These are phyloP conservation scores for Monosporascus sp. DNA, from an alignment of 2,329 filamentous ascomycete species.

Conservation along the genomic window DNA sequence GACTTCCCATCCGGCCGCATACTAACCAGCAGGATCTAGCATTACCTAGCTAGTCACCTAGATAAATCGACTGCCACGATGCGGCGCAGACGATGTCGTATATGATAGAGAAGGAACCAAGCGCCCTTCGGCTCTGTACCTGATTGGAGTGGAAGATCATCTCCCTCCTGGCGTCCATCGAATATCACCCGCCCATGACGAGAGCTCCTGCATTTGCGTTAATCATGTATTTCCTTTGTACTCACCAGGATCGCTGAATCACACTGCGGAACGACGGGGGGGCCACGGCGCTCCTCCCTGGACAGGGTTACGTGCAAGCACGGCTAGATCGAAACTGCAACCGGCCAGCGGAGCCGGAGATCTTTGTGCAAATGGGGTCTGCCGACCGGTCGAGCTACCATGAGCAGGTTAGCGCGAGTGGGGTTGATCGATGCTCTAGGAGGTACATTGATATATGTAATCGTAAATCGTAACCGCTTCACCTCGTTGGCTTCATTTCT, in stretches of 20 bases:
- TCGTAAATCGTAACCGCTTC: too few species aligned
- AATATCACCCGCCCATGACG: background rate
- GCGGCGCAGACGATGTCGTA: slow-evolving; percentile 26
- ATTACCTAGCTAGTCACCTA: slow-evolving; percentile 13
- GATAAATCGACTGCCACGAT: slow-evolving; percentile 15
- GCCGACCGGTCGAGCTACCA: slow-evolving; percentile 31
- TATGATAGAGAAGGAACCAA: slow-evolving; percentile 19
- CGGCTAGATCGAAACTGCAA: slow-evolving; percentile 32
- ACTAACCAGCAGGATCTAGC: slow-evolving; percentile 13
- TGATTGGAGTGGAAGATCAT: slow-evolving; percentile 18
- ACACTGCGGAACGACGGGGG: background rate
- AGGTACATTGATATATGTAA: too few species aligned
- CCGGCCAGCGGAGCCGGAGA: slow-evolving; percentile 28
- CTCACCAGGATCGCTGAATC: background rate
- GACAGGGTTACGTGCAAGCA: slow-evolving; percentile 11
- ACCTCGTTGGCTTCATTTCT: background rate
- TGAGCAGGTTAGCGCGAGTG: slow-evolving; percentile 27
- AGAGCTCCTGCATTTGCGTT: background rate
- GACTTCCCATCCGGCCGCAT: slow-evolving; percentile 13
- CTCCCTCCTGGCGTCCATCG: background rate
- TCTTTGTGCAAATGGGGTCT: slow-evolving; percentile 32
- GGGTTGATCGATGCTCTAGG: slow-evolving; percentile 7
- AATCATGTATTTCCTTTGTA: slow-evolving; percentile 4
- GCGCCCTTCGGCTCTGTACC: slow-evolving; percentile 22
- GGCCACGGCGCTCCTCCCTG: background rate